A percentile compares a stretch with the other conserved stretches of the same genome.
These are phyloP conservation scores for Fonsecaea monophora DNA, from an alignment of 2,329 filamentous ascomycete species.

Conservation along the genomic window DNA sequence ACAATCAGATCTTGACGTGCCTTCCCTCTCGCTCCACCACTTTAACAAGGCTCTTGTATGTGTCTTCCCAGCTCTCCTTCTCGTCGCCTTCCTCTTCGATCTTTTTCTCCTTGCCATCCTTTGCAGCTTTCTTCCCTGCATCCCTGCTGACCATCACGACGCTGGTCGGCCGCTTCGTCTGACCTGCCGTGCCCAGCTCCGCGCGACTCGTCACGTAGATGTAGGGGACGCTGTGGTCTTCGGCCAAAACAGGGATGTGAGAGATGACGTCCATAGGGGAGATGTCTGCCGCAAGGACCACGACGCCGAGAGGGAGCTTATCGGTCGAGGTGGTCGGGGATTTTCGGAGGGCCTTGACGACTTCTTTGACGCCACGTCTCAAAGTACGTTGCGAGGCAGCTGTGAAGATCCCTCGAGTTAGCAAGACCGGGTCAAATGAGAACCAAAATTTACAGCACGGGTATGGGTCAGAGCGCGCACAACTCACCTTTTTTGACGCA, in stretches of 20 bases:
- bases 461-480: conserved; percentile 11
- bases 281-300: conserved; percentile 95
- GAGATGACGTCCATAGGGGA: conserved; percentile 98
- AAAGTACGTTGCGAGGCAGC: conserved; percentile 94
- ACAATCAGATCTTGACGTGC: conserved; percentile 60
- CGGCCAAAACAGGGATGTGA: conserved; percentile 95
- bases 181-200: conserved; percentile 89
- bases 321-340: conserved; percentile 65
- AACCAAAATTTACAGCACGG: background rate
- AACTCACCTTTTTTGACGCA: conserved; percentile 58
- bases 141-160: conserved; percentile 81
- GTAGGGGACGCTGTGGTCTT: conserved; percentile 97
- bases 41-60: conserved; percentile 64
- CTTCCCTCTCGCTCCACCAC: conserved; percentile 65
- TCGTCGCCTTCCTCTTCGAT: conserved; percentile 54
- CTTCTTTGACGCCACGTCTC: conserved; percentile 98
- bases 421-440: background rate
- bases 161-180: conserved; percentile 94
- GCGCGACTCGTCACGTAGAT: conserved; percentile 92
- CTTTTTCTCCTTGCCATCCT: conserved; percentile 57
- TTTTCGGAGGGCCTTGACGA: conserved; percentile 97
- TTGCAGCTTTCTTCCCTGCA: conserved; percentile 55
- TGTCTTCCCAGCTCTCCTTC: conserved; percentile 56
- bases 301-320: conserved; percentile 72
- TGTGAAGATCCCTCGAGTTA: conserved; percentile 49